These are phyloP conservation scores for Lumnitzera littorea DNA, from an alignment of 345 rosid genomes.

Conservation along the genomic window DNA sequence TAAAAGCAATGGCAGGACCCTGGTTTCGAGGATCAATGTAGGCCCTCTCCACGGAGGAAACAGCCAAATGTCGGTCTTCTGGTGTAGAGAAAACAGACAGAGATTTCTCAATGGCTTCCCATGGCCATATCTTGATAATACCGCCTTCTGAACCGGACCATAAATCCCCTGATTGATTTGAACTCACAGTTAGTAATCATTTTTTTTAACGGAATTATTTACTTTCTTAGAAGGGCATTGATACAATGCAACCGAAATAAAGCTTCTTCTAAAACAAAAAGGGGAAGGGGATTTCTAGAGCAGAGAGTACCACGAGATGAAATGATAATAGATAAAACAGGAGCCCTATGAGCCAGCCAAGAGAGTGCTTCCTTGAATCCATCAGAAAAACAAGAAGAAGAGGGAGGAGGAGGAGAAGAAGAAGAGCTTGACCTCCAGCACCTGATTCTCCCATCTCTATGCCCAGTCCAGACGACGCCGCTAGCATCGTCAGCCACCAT, in stretches of 20 bases:
- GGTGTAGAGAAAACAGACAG: constrained; percentile 29
- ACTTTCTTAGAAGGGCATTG: no score
- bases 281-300: not conserved
- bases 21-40: constrained; percentile 73
- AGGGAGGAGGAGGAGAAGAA: no score
- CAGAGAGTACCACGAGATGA: constrained; percentile 46
- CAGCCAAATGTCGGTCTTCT: constrained; percentile 62
- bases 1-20: constrained; percentile 50
- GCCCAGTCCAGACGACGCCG: constrained; percentile 80
- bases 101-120: constrained; percentile 71
- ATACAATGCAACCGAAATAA: not conserved
- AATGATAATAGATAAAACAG: constrained; percentile 59
- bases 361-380: constrained; percentile 55
- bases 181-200: constrained; percentile 2
- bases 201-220: no score
- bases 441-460: constrained; percentile 72
- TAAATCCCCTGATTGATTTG: constrained; percentile 57
- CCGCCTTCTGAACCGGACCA: constrained; percentile 98
- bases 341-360: constrained; percentile 92
- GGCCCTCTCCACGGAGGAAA: constrained; percentile 61
- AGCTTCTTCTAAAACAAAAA: not conserved
- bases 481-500: constrained; percentile 67
- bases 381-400: constrained; percentile 5
- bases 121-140: constrained; percentile 70
- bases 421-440: constrained; percentile 55